Conservation (phyloP, 345 rosid species). For the Eucalyptus pumila region DNA sequence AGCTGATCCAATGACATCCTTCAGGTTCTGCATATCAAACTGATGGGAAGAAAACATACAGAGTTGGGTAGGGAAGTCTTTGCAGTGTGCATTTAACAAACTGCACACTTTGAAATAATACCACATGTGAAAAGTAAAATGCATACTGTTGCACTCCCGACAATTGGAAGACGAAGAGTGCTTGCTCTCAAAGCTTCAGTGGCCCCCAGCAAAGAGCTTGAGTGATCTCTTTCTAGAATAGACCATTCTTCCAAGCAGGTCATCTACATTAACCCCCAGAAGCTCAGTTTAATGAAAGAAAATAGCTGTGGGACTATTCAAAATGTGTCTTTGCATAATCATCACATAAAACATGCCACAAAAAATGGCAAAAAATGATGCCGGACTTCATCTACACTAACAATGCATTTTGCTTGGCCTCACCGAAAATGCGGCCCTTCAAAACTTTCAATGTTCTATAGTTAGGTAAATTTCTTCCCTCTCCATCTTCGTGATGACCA, state of each 20-base stretch:
- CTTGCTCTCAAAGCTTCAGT: slow-evolving; percentile 90
- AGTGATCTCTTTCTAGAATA: slow-evolving; percentile 59
- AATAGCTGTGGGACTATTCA: background rate
- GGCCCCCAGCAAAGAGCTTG: slow-evolving; percentile 61
- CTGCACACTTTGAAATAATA: background rate
- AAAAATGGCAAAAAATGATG: background rate
- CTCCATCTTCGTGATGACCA: background rate
- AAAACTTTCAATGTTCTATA: background rate
- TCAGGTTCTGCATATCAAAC: slow-evolving; percentile 73
- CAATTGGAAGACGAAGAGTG: slow-evolving; percentile 86
- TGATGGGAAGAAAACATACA: background rate
- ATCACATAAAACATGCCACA: background rate
- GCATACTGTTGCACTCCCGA: slow-evolving; percentile 56
- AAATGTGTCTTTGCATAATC: background rate
- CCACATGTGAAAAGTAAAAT: background rate
- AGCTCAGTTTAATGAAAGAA: background rate
- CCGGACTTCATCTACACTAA: background rate
- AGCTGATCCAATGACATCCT: slow-evolving; percentile 77
- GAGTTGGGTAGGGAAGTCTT: background rate
- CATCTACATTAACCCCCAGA: slow-evolving; percentile 30
- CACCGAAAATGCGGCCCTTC: background rate
- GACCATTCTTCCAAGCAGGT: slow-evolving; percentile 66
- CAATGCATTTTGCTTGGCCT: background rate
- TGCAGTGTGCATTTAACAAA: background rate
- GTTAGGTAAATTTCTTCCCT: background rate